Evolutionary conservation across 73 alveolate genomes (phyloP).

Genomic region (Diophrys appendiculata): DNA sequence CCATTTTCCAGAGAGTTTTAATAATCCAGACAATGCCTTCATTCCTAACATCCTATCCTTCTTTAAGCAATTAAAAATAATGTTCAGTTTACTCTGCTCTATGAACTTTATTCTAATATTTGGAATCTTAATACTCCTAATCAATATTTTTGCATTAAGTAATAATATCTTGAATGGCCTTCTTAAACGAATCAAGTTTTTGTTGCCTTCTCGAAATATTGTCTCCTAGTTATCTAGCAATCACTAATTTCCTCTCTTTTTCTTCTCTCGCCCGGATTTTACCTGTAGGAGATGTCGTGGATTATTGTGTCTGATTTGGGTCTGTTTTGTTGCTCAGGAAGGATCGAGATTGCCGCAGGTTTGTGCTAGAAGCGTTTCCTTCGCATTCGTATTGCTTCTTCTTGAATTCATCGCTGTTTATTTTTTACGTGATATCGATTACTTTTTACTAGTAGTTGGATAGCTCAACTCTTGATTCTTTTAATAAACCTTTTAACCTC

Average conservation of each 20-base stretch:
- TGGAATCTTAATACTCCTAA: neutral
- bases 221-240: neutral
- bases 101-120: slow-evolving; percentile 6
- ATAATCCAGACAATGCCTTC: slow-evolving; percentile 52
- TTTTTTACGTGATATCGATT: no score
- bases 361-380: no score
- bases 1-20: slow-evolving; percentile 33
- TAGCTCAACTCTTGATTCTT: no score
- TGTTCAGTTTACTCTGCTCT: slow-evolving; percentile 30
- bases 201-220: neutral
- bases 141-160: neutral
- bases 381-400: no score
- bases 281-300: neutral
- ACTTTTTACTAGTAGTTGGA: no score
- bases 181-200: neutral
- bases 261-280: neutral
- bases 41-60: slow-evolving; percentile 47
- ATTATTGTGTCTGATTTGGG: no score
- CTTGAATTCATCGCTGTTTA: no score
- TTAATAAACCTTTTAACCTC: no score
- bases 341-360: no score
- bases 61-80: slow-evolving; percentile 23
- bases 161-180: neutral
- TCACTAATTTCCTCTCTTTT: neutral
- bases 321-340: no score